A percentile compares a stretch with the other conserved stretches of the same genome.
phyloP scores from a whole-genome alignment of 345 rosid species.

The Populus nigra region DNA sequence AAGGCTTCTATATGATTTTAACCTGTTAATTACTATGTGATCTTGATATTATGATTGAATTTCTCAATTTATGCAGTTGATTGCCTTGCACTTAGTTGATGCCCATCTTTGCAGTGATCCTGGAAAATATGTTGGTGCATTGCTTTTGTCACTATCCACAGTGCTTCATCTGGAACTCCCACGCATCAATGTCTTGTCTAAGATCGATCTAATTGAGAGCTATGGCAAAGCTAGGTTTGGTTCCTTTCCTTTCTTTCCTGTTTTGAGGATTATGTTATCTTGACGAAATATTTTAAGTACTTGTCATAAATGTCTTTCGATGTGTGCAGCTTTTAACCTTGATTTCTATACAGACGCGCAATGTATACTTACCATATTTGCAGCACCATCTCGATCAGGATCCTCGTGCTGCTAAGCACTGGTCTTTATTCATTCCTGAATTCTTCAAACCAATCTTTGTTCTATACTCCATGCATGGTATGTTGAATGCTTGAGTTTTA shows the following conservation, averaged over 20 bases:
- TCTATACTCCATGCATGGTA: not conserved
- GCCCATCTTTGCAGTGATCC: conserved; percentile 86
- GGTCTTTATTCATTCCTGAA: conserved; percentile 37
- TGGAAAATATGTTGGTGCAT: conserved; percentile 76
- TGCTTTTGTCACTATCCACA: conserved; percentile 78
- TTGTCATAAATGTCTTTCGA: conserved; percentile 1
- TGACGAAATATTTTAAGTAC: not conserved
- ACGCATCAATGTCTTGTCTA: conserved; percentile 82
- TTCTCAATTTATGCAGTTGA: conserved; percentile 54
- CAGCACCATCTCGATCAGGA: conserved; percentile 64
- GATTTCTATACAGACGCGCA: conserved; percentile 88
- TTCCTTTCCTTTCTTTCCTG: not conserved
- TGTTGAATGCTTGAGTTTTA: not conserved
- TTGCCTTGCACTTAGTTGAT: conserved; percentile 83
- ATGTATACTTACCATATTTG: conserved; percentile 64
- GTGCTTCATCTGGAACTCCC: conserved; percentile 97
- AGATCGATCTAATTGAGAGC: conserved; percentile 84
- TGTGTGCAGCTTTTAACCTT: conserved; percentile 67
- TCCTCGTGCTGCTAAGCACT: conserved; percentile 83
- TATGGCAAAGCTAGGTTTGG: conserved; percentile 79
- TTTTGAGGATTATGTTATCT: no score
- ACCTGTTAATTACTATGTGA: not conserved
- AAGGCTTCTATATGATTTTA: not conserved
- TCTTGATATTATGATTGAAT: conserved; percentile 12
- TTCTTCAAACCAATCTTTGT: not conserved